Evolutionary conservation across 2,329 filamentous ascomycete genomes (phyloP).

Genomic region (Penicillium sp.): DNA sequence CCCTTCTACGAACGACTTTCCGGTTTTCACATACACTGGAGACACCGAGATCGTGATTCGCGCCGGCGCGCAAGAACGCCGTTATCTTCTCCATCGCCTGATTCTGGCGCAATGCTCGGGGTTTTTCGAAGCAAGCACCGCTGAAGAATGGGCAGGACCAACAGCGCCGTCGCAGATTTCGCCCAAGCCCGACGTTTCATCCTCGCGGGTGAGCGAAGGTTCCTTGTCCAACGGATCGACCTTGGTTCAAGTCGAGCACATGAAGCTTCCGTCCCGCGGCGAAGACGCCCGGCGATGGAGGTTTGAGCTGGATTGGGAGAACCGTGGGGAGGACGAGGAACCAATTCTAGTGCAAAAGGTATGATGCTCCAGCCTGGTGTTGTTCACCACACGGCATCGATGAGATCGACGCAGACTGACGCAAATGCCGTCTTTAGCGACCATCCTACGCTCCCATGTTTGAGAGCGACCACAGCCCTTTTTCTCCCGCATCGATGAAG

Average conservation of each 20-base stretch:
- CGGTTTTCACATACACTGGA: slow-evolving; percentile 80
- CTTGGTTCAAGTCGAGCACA: slow-evolving; percentile 33
- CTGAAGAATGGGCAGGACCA: slow-evolving; percentile 64
- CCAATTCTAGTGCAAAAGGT: slow-evolving; percentile 85
- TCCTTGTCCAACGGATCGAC: slow-evolving; percentile 33
- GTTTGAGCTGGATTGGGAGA: slow-evolving; percentile 78
- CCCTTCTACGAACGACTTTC: slow-evolving; percentile 81
- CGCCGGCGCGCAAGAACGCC: slow-evolving; percentile 64
- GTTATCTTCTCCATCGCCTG: slow-evolving; percentile 80
- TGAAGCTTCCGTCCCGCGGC: slow-evolving; percentile 34
- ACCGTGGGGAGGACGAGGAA: slow-evolving; percentile 63
- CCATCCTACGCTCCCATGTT: slow-evolving; percentile 50
- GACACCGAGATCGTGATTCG: slow-evolving; percentile 85
- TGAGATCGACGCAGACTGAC: slow-evolving; percentile 7
- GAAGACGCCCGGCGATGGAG: slow-evolving; percentile 63
- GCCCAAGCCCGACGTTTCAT: slow-evolving; percentile 41
- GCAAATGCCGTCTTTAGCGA: slow-evolving; percentile 19
- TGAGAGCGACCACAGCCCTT: slow-evolving; percentile 43
- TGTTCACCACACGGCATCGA: too few species aligned
- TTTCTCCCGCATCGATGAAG: slow-evolving; percentile 56
- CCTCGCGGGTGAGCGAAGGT: slow-evolving; percentile 27
- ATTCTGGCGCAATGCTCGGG: slow-evolving; percentile 86
- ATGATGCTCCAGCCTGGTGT: neutral
- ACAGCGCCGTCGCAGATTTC: slow-evolving; percentile 25
- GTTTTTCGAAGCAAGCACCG: slow-evolving; percentile 79